A percentile compares a stretch with the other conserved stretches of the same genome.
Evolutionary conservation across 257 asterid species (phyloP).

Genomic region (Fraxinus excelsior): DNA sequence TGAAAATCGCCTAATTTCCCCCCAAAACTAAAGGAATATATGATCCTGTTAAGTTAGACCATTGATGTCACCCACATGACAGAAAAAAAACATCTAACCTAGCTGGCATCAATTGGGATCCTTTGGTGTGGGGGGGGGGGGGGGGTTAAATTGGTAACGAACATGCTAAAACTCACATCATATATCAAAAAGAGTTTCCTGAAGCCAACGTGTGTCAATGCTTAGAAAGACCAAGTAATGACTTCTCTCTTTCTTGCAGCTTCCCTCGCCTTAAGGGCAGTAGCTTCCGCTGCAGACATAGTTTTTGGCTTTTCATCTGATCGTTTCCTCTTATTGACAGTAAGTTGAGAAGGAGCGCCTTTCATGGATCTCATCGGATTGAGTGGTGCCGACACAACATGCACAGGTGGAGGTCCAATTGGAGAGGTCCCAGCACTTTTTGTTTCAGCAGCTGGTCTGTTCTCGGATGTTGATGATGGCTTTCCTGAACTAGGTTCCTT

Average conservation of each 20-base stretch:
- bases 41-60: too few species aligned
- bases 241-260: conserved; percentile 93
- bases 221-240: conserved; percentile 59
- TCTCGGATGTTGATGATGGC: conserved; percentile 37
- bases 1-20: too few species aligned
- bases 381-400: conserved; percentile 59
- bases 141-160: background rate
- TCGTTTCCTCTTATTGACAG: conserved; percentile 73
- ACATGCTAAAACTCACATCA: background rate
- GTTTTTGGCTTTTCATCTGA: conserved; percentile 70
- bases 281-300: conserved; percentile 77
- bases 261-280: conserved; percentile 88
- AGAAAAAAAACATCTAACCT: background rate
- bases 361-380: conserved; percentile 69
- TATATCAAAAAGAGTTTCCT: conserved; percentile 5
- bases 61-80: too few species aligned
- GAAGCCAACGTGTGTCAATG: conserved; percentile 28
- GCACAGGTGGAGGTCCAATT: conserved; percentile 79
- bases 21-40: too few species aligned
- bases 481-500: conserved; percentile 51
- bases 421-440: conserved; percentile 46
- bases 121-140: background rate
- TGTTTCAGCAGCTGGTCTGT: conserved; percentile 36
- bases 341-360: conserved; percentile 73
- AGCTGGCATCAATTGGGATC: background rate